Percentiles rank a stretch among this genome's conserved stretches.
These are phyloP conservation scores for Aspergillus neoniger DNA, from an alignment of 2,329 filamentous ascomycete genomes.

Conservation along the genomic window DNA sequence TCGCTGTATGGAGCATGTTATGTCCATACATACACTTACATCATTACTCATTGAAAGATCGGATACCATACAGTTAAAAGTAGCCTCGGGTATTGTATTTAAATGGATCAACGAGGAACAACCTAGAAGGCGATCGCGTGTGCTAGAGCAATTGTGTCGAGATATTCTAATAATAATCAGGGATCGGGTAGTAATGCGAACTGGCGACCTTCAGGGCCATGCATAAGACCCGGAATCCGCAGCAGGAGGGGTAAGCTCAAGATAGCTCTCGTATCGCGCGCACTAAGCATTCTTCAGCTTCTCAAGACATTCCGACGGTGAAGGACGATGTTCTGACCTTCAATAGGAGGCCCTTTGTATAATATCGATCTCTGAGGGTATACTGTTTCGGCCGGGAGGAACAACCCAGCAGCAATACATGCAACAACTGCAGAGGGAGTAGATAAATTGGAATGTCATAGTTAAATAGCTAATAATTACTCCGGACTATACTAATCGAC, in stretches of 20 bases:
- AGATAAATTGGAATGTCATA: neutral
- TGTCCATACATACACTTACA: neutral
- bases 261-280: neutral
- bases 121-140: neutral
- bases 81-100: neutral
- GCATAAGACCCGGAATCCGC: neutral
- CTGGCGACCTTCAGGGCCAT: neutral
- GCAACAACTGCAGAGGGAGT: neutral
- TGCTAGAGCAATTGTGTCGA: neutral
- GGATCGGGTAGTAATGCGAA: neutral
- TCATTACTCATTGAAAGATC: neutral
- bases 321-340: neutral
- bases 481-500: no score
- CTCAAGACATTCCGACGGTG: neutral
- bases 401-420: neutral
- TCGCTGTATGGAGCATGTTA: neutral
- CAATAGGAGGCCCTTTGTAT: neutral
- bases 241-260: neutral
- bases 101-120: neutral
- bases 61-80: neutral
- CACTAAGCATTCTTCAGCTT: conserved; percentile 3
- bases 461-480: no score
- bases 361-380: neutral
- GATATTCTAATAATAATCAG: neutral
- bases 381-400: neutral